Evolutionary conservation across 768 basidiomycete genomes (phyloP).

Genomic region (Mrakia gelida): DNA sequence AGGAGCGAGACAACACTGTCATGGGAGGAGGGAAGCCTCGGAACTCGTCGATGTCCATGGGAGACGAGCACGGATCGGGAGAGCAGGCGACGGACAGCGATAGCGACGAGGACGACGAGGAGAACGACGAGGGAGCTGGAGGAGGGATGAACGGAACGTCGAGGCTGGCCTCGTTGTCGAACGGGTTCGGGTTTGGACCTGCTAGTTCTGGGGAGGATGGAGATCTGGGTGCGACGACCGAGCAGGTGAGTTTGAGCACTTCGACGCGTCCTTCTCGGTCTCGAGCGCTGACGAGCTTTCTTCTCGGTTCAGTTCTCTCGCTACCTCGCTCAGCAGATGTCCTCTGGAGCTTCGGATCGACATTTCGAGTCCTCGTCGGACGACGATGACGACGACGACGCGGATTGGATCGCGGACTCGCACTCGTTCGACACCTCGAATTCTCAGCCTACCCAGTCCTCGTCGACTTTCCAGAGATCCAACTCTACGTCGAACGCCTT

Average conservation of each 20-base stretch:
- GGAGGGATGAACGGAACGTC: background rate
- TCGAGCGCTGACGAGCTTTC: constrained; percentile 11
- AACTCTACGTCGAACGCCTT: background rate
- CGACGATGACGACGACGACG: constrained; percentile 37
- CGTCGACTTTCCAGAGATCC: background rate
- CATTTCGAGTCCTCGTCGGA: constrained; percentile 35
- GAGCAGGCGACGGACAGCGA: constrained; percentile 30
- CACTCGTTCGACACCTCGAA: constrained; percentile 15
- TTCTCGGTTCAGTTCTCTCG: constrained; percentile 60
- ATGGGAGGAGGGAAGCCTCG: constrained; percentile 61
- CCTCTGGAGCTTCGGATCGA: constrained; percentile 30
- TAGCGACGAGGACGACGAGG: constrained; percentile 32
- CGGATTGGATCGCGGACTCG: constrained; percentile 32
- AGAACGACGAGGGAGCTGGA: background rate
- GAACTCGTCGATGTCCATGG: constrained; percentile 36
- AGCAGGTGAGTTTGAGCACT: constrained; percentile 47
- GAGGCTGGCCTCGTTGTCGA: constrained; percentile 5
- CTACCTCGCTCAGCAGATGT: constrained; percentile 52
- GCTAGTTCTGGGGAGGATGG: constrained; percentile 52
- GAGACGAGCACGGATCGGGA: constrained; percentile 22
- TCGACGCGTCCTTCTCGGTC: background rate
- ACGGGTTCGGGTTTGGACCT: constrained; percentile 57
- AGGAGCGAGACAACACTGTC: constrained; percentile 68
- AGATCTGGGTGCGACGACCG: constrained; percentile 48
- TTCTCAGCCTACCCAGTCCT: background rate